Conservation (phyloP, 2,329 filamentous ascomycete species). For the Aspergillus bombycis region DNA sequence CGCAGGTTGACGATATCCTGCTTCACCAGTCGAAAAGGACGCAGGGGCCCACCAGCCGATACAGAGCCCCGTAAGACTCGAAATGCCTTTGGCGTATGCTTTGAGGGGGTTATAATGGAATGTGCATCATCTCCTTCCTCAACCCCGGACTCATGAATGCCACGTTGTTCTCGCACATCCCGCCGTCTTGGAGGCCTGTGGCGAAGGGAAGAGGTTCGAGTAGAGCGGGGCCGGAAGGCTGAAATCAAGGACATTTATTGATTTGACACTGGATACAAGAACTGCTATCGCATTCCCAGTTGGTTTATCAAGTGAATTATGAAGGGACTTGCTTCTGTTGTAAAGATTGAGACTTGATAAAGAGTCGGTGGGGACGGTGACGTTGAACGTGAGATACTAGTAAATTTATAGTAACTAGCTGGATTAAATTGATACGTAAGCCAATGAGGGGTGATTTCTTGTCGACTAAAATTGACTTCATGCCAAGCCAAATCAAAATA, state of each 20-base stretch:
- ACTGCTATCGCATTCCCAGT: not conserved
- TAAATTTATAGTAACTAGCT: not conserved
- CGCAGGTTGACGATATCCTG: conserved; percentile 54
- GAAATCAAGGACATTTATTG: conserved; percentile 35
- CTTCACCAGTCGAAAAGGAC: conserved; percentile 57
- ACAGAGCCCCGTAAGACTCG: conserved; percentile 35
- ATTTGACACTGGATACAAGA: not conserved
- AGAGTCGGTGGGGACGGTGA: not conserved
- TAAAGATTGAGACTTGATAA: not conserved
- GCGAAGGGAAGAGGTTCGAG: conserved; percentile 29
- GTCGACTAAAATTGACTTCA: not conserved
- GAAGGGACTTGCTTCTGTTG: not conserved
- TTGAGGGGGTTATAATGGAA: conserved; percentile 42
- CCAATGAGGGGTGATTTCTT: not conserved
- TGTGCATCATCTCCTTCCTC: conserved; percentile 33
- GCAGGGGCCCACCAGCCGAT: conserved; percentile 47
- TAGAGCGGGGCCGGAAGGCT: conserved; percentile 38
- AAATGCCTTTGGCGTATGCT: conserved; percentile 39
- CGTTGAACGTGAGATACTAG: not conserved
- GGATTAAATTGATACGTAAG: not conserved
- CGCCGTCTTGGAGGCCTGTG: conserved; percentile 27
- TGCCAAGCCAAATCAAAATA: not conserved
- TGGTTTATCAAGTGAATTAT: not conserved
- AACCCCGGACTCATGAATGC: conserved; percentile 14
- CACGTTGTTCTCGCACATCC: conserved; percentile 8